phyloP scores from a whole-genome alignment of 805 yeast genomes.

The Starmera pachycereana region DNA sequence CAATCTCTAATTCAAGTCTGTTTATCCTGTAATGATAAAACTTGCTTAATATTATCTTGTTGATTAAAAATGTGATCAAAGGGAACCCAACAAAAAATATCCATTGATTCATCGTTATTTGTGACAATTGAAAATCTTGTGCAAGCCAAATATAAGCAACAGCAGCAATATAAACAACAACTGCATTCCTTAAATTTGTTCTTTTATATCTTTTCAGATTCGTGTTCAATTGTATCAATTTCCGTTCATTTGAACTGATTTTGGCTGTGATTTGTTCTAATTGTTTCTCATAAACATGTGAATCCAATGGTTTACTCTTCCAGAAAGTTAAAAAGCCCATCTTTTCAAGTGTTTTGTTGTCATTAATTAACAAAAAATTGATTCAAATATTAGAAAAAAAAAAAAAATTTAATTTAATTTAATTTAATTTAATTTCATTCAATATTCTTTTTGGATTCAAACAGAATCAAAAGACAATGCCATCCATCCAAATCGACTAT shows the following conservation, averaged over 20 bases:
- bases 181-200: conserved; percentile 6
- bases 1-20: conserved; percentile 11
- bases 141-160: background rate
- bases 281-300: conserved; percentile 24
- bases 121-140: background rate
- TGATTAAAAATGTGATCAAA: background rate
- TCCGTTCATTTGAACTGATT: conserved; percentile 22
- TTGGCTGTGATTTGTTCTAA: conserved; percentile 26
- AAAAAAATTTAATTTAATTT: too few relatives aligned
- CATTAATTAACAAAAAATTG: too few relatives aligned
- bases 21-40: conserved; percentile 3
- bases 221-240: conserved; percentile 9
- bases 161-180: conserved; percentile 2
- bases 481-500: background rate
- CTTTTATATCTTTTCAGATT: conserved; percentile 3
- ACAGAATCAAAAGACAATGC: background rate
- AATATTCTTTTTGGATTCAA: too few relatives aligned
- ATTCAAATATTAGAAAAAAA: too few relatives aligned
- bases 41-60: background rate
- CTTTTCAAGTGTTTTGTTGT: too few relatives aligned
- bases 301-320: too few relatives aligned
- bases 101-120: conserved; percentile 1
- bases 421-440: too few relatives aligned
- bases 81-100: conserved; percentile 1
- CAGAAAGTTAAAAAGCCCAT: too few relatives aligned